phyloP scores from a whole-genome alignment of 257 asterid genomes.

The Datura wrightii region DNA sequence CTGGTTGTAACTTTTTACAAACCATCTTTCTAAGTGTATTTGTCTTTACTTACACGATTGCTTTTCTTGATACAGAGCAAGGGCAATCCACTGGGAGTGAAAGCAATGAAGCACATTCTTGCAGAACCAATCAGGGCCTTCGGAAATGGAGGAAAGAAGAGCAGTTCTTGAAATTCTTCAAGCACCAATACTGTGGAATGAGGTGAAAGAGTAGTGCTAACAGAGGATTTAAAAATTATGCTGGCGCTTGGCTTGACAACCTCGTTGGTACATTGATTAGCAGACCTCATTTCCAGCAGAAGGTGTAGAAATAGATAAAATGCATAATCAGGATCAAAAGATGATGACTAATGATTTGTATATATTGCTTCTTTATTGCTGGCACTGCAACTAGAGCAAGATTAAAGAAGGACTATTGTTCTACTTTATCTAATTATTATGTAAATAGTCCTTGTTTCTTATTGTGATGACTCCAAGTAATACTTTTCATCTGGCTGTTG shows the following conservation, averaged over 20 bases:
- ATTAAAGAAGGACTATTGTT: slow-evolving; percentile 6
- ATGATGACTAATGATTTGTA: slow-evolving; percentile 8
- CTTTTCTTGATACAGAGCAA: slow-evolving; percentile 54
- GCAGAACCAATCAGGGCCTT: slow-evolving; percentile 57
- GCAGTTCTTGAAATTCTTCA: slow-evolving; percentile 46
- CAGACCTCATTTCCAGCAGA: neutral
- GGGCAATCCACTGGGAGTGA: slow-evolving; percentile 69
- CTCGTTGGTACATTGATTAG: neutral
- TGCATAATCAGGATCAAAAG: neutral
- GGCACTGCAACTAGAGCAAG: neutral
- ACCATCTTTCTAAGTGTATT: neutral
- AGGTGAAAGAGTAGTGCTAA: neutral
- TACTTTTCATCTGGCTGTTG: neutral
- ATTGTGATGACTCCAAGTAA: neutral
- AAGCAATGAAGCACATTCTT: slow-evolving; percentile 67
- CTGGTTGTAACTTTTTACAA: too few species aligned
- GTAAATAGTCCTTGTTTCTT: slow-evolving; percentile 19
- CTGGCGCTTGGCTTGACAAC: neutral
- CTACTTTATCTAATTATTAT: slow-evolving; percentile 17
- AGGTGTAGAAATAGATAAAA: neutral
- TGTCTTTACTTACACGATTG: neutral
- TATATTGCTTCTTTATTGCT: neutral
- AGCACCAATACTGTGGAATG: neutral
- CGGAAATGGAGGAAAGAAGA: slow-evolving; percentile 42
- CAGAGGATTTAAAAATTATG: neutral